Evolutionary conservation across 495 filamentous ascomycete genomes (phyloP), one percentile per base, ranked within the genome.

Genomic region (Tuber borchii): DNA sequence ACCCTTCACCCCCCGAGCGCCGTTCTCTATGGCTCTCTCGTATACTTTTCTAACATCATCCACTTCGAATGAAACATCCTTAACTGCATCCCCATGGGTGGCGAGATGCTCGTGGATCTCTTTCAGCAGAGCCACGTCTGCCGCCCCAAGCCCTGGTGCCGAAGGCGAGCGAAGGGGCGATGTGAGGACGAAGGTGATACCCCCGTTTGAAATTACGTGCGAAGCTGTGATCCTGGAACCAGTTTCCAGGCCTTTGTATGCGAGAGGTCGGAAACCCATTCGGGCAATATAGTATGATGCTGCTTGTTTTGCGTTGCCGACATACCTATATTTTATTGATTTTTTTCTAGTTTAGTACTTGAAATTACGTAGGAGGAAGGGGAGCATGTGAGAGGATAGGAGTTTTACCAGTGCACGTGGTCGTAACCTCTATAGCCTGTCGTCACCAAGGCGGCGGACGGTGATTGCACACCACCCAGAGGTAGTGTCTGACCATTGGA

Each of bases 301-400:
- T 0, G 92, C 92, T 87, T 97, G 93, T 85, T 97, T 97, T 80
- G 94, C 94, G 84, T 97, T 97, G 80, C 93, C 93, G 9, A 97
- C 94, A 83, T 92, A 82, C 77, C 77, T 80, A 51, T 74, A 34
- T 12, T 42, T 40, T 73, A 2, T 40, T 40, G 42, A n/a, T 42
- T 43, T 43, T 12, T 37, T 22, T 56, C 40, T 14, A 44, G 48
- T 34, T 43, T 26, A 43, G n/a, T 74, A 56, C 16, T 26, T 16
- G 74, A 51, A 73, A 46, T n/a, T 19, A 61, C 71, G 43, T 26
- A 22, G 70, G 34, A 26, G 70, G 22, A 17, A 14, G 71, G 34
- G 19, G 69, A 22, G 44, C 7, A 48, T 78, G 22, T 70, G 46
- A 37, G 26, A 26, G 71, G 48, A 37, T 12, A 43, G 17, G 39